Base-by-base conservation (phyloP, 495 filamentous ascomycete species). In the Hypoxylon crocopeplum region DNA sequence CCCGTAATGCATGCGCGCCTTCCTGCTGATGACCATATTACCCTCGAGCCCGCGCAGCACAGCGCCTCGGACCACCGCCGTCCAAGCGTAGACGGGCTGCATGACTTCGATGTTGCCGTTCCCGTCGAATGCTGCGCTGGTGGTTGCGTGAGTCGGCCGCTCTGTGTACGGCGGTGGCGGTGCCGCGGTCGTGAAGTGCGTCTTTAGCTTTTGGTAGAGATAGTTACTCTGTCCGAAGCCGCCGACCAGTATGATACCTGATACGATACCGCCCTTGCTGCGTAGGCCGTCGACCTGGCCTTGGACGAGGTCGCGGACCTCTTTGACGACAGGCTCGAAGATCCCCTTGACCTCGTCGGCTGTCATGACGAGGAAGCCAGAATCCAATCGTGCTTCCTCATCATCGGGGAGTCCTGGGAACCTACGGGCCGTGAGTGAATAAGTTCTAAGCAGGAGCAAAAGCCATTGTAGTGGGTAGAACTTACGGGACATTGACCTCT, bases 71-170 rank as follows among this genome's bases (percentile, higher is more conserved):
- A 89, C 87, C 11, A 91, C 85, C n/a, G 88, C 87, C 7, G 86
- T 89, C 86, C 86, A 92, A 2, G 88, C 87, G 60, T 89, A 86
- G 39, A 89, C 75, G 2, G 88, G 88, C 66, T 91, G 88, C 84
- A 90, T 88, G 22, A 91, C 84, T 66, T 91, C 87, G 44, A 90
- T 81, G 2, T 77, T 77, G 8, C 77, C 73, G 27, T 75, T 74
- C 4, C 73, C 64, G 30, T 75, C 64, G 25, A 71, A 69, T 12
- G 73, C 44, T 4, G 72, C 67, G 12, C 48, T 66, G 2, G 76
- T 79, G 48, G 63, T 73, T 5, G 76, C 70, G 59, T 85, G 83
- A 2, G 83, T 86, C 2, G 87, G 85, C n/a, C 77, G 69, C 53
- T 87, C 84, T 16, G 77, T 84, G 64, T 90, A 90, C 0, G 86